Evolutionary conservation across 164 flowering plant genomes (phyloP).

Genomic region (Dillenia turbinata): DNA sequence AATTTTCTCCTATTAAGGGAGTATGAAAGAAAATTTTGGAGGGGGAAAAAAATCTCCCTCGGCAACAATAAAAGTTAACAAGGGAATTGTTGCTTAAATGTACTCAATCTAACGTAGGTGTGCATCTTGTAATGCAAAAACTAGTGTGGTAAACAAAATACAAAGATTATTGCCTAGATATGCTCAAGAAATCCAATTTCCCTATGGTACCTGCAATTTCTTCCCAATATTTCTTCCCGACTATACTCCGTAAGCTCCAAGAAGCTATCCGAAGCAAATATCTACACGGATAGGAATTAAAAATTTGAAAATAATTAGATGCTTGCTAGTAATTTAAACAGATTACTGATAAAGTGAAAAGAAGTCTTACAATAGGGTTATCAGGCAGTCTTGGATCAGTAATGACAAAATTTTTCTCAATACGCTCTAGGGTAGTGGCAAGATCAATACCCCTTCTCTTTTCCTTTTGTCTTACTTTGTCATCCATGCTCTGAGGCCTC

Average conservation of each 20-base stretch:
- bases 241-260: conserved; percentile 96
- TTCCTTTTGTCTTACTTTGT: conserved; percentile 67
- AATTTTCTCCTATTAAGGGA: too few relatives aligned
- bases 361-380: conserved; percentile 85
- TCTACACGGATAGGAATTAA: conserved; percentile 32
- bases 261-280: conserved; percentile 98
- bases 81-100: neutral
- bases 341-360: neutral
- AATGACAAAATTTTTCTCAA: conserved; percentile 96
- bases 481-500: conserved; percentile 69
- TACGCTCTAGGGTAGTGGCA: conserved; percentile 97
- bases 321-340: conserved; percentile 36
- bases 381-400: conserved; percentile 99
- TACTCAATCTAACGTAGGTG: too few relatives aligned
- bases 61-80: neutral
- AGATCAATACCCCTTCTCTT: conserved; percentile 97
- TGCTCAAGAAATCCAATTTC: neutral
- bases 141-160: too few relatives aligned
- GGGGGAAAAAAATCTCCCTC: neutral
- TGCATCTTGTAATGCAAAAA: too few relatives aligned
- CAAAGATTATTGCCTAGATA: too few relatives aligned
- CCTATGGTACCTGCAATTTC: conserved; percentile 79
- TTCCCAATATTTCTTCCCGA: conserved; percentile 96
- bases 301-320: neutral
- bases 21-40: too few relatives aligned